Evolutionary conservation across 2,329 filamentous ascomycete genomes (phyloP).

Genomic region (Exophiala aquamarina): DNA sequence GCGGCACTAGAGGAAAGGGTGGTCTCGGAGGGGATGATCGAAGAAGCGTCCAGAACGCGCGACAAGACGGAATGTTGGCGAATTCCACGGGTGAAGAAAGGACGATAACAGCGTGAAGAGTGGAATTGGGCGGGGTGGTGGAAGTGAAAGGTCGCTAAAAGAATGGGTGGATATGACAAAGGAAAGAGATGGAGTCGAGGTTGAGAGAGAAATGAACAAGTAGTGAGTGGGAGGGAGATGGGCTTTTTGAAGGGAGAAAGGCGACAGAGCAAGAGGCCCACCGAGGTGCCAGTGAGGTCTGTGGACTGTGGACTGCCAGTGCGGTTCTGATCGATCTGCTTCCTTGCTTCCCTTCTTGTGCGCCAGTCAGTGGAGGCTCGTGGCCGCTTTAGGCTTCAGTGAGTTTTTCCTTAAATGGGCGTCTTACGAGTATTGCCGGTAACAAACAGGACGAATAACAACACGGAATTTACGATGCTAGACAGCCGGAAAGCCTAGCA

Average conservation of each 20-base stretch:
- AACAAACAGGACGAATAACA: too few relatives aligned
- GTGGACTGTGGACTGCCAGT: background rate
- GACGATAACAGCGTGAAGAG: conserved; percentile 5
- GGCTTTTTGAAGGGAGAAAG: conserved; percentile 16
- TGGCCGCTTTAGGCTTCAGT: background rate
- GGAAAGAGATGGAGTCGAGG: conserved; percentile 25
- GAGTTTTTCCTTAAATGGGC: too few relatives aligned
- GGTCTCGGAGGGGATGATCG: background rate
- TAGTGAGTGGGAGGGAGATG: conserved; percentile 18
- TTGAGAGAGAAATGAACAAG: conserved; percentile 25
- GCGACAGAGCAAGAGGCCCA: conserved; percentile 28
- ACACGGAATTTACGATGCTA: too few relatives aligned
- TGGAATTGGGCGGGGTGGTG: background rate
- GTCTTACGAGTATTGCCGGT: too few relatives aligned
- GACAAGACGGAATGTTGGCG: conserved; percentile 25
- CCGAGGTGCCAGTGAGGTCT: background rate
- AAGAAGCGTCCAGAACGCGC: conserved; percentile 26
- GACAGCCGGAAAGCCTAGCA: too few relatives aligned
- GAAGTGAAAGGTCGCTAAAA: background rate
- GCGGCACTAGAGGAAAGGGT: background rate
- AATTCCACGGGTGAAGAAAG: conserved; percentile 3
- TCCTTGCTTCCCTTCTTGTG: background rate
- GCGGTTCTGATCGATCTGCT: background rate
- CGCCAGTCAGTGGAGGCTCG: background rate
- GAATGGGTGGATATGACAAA: conserved; percentile 2